phyloP scores from a whole-genome alignment of 176 grass and related monocot genomes.

The Carex pumila region DNA sequence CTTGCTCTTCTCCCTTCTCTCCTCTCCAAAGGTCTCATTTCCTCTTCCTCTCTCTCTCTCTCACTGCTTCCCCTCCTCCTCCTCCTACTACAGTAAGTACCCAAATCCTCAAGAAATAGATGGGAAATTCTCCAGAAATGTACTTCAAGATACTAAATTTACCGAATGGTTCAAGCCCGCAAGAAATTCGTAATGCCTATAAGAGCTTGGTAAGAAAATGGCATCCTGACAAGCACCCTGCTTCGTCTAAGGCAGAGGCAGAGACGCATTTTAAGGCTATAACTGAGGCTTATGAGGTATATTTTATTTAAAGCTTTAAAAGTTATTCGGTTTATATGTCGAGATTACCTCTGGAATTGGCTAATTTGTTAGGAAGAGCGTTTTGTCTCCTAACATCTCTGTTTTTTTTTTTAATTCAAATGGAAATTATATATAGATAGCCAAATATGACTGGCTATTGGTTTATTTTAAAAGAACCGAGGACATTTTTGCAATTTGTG shows the following conservation, averaged over 20 bases:
- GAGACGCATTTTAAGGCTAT: constrained; percentile 90
- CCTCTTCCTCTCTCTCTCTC: constrained; percentile 3
- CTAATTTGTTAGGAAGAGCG: neutral
- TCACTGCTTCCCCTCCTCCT: neutral
- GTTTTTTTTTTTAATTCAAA: too few species aligned
- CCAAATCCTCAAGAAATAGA: neutral
- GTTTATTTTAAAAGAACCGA: neutral
- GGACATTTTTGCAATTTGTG: neutral
- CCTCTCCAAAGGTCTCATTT: neutral
- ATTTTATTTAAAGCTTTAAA: neutral
- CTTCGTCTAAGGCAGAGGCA: constrained; percentile 78
- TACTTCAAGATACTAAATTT: constrained; percentile 73
- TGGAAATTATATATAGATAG: too few species aligned
- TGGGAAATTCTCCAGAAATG: constrained; percentile 68
- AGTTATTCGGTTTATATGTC: neutral
- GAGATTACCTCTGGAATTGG: neutral
- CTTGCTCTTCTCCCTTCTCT: neutral
- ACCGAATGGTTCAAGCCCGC: constrained; percentile 48
- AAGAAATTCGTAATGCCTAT: constrained; percentile 83
- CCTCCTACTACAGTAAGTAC: neutral
- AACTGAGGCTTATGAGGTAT: constrained; percentile 85
- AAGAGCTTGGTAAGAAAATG: constrained; percentile 75
- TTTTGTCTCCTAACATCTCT: neutral
- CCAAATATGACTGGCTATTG: too few species aligned
- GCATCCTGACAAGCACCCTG: constrained; percentile 97